These are phyloP conservation scores for Tympanopsis confertula DNA, from an alignment of 2,329 filamentous ascomycete species.

Conservation along the genomic window DNA sequence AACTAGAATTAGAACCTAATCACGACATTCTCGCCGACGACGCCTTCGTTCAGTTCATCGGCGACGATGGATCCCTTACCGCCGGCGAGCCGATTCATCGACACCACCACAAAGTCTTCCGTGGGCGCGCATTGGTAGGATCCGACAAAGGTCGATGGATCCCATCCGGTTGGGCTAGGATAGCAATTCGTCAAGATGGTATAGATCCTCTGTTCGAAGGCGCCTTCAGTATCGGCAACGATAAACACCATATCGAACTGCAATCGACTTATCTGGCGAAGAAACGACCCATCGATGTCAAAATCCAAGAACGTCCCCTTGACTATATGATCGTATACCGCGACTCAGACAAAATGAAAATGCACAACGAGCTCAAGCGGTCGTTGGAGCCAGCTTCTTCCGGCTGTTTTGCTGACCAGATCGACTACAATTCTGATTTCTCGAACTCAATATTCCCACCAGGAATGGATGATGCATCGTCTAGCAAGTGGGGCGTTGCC, in stretches of 20 bases:
- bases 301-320: slow-evolving; percentile 28
- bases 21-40: slow-evolving; percentile 50
- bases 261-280: slow-evolving; percentile 43
- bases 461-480: slow-evolving; percentile 17
- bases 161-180: slow-evolving; percentile 45
- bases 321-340: slow-evolving; percentile 54
- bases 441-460: slow-evolving; percentile 44
- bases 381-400: slow-evolving; percentile 18
- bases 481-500: slow-evolving; percentile 34
- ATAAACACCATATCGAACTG: slow-evolving; percentile 51
- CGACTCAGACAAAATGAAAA: slow-evolving; percentile 45
- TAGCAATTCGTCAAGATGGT: slow-evolving; percentile 43
- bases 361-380: slow-evolving; percentile 38
- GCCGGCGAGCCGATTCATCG: slow-evolving; percentile 39
- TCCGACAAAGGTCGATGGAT: slow-evolving; percentile 33
- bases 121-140: slow-evolving; percentile 40
- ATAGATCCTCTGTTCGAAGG: slow-evolving; percentile 48
- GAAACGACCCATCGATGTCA: slow-evolving; percentile 38
- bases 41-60: slow-evolving; percentile 41
- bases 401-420: slow-evolving; percentile 38
- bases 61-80: slow-evolving; percentile 36
- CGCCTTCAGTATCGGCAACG: slow-evolving; percentile 42
- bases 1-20: slow-evolving; percentile 50
- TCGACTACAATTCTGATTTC: slow-evolving; percentile 43
- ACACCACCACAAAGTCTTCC: slow-evolving; percentile 46